phyloP scores from a whole-genome alignment of 2,329 filamentous ascomycete species.

The Thelonectria rubi region DNA sequence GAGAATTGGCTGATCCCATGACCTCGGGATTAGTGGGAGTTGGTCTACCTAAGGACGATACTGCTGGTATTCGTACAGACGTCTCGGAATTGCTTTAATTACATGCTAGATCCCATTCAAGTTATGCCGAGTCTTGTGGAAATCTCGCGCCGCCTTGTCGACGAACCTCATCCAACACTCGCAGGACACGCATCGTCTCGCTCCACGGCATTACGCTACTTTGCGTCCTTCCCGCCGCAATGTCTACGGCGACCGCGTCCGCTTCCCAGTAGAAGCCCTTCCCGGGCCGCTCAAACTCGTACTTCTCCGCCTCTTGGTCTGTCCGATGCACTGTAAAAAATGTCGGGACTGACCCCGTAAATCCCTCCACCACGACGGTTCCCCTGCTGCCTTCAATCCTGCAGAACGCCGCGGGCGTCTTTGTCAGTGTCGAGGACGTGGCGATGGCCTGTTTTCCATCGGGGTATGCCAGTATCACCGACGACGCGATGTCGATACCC shows the following conservation, averaged over 20 bases:
- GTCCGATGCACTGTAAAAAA: conserved; percentile 48
- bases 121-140: not conserved
- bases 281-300: conserved; percentile 48
- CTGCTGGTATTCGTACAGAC: no score
- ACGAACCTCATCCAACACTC: conserved; percentile 53
- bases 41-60: no score
- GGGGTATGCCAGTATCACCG: conserved; percentile 51
- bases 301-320: conserved; percentile 43
- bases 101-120: not conserved
- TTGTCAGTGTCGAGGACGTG: conserved; percentile 47
- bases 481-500: conserved; percentile 46
- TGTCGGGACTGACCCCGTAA: conserved; percentile 44
- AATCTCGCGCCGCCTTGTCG: conserved; percentile 5
- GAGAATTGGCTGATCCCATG: not conserved
- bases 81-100: no score
- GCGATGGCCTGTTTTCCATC: conserved; percentile 51
- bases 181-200: conserved; percentile 56
- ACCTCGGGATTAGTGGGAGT: not conserved
- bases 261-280: conserved; percentile 57
- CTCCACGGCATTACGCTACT: conserved; percentile 55
- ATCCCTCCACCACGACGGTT: conserved; percentile 48
- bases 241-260: conserved; percentile 53
- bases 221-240: conserved; percentile 49
- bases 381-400: conserved; percentile 52
- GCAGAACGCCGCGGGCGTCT: conserved; percentile 41